Evolutionary conservation across 805 yeast genomes (phyloP).

Genomic region (Monosporozyma aerobia): DNA sequence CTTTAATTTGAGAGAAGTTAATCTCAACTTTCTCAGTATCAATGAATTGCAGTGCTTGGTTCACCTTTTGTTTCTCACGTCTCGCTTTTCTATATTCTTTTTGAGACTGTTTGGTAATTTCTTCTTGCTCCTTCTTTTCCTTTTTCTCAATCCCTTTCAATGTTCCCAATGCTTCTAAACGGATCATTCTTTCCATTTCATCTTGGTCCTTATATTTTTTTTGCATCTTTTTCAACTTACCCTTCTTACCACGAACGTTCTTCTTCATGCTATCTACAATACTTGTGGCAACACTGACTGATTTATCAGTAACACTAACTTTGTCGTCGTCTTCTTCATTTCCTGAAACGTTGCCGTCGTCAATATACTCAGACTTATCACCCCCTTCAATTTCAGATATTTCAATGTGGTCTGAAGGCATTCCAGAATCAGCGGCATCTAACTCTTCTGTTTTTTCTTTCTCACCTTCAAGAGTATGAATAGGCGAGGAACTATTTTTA

Average conservation of each 20-base stretch:
- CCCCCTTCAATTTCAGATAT: constrained; percentile 5
- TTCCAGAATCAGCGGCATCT: background rate
- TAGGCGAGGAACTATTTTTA: background rate
- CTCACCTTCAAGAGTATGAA: constrained; percentile 5
- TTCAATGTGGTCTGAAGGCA: constrained; percentile 2
- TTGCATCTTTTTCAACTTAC: constrained; percentile 72
- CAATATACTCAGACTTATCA: background rate
- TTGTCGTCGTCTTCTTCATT: background rate
- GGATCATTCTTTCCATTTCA: constrained; percentile 66
- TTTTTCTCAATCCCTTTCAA: constrained; percentile 45
- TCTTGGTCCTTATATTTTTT: constrained; percentile 86
- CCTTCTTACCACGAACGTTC: constrained; percentile 73
- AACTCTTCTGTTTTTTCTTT: constrained; percentile 2
- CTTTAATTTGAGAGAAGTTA: constrained; percentile 35
- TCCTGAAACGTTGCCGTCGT: background rate
- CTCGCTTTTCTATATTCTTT: constrained; percentile 29
- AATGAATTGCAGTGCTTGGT: constrained; percentile 28
- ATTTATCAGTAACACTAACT: constrained; percentile 1
- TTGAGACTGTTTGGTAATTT: constrained; percentile 27
- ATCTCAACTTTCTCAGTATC: constrained; percentile 36
- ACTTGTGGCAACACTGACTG: constrained; percentile 5
- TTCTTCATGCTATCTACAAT: constrained; percentile 28
- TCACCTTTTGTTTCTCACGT: constrained; percentile 33
- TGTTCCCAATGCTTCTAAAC: constrained; percentile 81
- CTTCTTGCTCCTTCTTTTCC: constrained; percentile 30